Conservation (phyloP, 2,329 filamentous ascomycete species). For the Fusarium nelsonii region DNA sequence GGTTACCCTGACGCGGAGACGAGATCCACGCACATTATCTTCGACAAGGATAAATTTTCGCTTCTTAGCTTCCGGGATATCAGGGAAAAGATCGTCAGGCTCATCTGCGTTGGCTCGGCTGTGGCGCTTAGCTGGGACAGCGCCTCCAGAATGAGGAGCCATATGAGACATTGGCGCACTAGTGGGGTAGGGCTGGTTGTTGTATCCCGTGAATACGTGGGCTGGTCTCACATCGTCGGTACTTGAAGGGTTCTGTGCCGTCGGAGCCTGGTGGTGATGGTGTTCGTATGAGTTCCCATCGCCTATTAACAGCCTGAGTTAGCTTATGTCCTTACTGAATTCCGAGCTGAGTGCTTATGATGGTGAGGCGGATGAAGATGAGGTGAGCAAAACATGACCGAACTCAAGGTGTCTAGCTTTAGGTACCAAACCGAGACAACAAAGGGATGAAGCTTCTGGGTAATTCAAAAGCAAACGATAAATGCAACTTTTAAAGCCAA, state of each 20-base stretch:
- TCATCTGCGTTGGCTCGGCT: conserved; percentile 66
- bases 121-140: conserved; percentile 54
- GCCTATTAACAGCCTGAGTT: conserved; percentile 59
- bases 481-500: conserved; percentile 52
- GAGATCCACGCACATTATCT: conserved; percentile 82
- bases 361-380: conserved; percentile 1
- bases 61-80: conserved; percentile 89
- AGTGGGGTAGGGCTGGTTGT: conserved; percentile 69
- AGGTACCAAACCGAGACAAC: conserved; percentile 37
- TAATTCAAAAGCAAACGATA: conserved; percentile 42
- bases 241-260: conserved; percentile 62
- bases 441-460: conserved; percentile 28
- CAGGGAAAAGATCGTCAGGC: conserved; percentile 82
- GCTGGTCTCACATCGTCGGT: conserved; percentile 76
- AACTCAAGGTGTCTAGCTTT: conserved; percentile 30
- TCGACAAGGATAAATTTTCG: conserved; percentile 98
- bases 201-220: conserved; percentile 80
- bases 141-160: conserved; percentile 54
- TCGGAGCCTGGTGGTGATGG: conserved; percentile 74
- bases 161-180: conserved; percentile 74
- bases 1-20: conserved; percentile 89
- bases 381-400: conserved; percentile 33
- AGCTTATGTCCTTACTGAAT: conserved; percentile 42
- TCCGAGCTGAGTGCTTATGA: conserved; percentile 32
- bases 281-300: conserved; percentile 73